Conservation (phyloP, 257 asterid species). For the Fraxinus cuspidata region DNA sequence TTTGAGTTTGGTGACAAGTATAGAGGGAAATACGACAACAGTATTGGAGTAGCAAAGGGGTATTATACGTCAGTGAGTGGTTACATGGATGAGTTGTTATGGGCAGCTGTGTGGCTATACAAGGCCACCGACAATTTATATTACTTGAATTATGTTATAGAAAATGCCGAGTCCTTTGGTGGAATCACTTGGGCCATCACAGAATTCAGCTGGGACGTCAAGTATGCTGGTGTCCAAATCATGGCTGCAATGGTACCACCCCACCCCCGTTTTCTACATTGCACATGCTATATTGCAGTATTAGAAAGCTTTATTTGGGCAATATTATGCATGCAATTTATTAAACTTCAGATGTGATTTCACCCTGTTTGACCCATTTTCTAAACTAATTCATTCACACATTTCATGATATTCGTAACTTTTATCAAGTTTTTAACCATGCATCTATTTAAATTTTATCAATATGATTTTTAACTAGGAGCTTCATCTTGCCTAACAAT, state of each 20-base stretch:
- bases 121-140: slow-evolving; percentile 56
- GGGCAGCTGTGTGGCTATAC: slow-evolving; percentile 90
- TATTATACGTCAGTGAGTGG: slow-evolving; percentile 87
- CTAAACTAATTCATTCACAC: too few relatives aligned
- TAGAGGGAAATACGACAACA: slow-evolving; percentile 71
- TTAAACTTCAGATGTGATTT: neutral
- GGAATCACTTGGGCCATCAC: slow-evolving; percentile 87
- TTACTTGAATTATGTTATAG: slow-evolving; percentile 56
- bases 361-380: too few relatives aligned
- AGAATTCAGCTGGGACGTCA: slow-evolving; percentile 93
- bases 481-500: too few relatives aligned
- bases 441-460: too few relatives aligned
- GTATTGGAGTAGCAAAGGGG: slow-evolving; percentile 57
- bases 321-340: neutral
- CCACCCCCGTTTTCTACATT: neutral
- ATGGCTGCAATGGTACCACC: slow-evolving; percentile 63
- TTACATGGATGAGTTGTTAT: slow-evolving; percentile 83
- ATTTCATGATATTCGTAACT: too few relatives aligned
- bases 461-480: too few relatives aligned
- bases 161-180: slow-evolving; percentile 64
- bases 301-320: neutral
- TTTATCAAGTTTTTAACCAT: too few relatives aligned
- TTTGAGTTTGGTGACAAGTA: slow-evolving; percentile 81
- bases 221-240: slow-evolving; percentile 72
- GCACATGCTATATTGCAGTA: neutral